Evolutionary conservation across 1,139 yeast species (phyloP), one percentile per base, ranked within the genome.

Genomic region (Candida sanyaensis): DNA sequence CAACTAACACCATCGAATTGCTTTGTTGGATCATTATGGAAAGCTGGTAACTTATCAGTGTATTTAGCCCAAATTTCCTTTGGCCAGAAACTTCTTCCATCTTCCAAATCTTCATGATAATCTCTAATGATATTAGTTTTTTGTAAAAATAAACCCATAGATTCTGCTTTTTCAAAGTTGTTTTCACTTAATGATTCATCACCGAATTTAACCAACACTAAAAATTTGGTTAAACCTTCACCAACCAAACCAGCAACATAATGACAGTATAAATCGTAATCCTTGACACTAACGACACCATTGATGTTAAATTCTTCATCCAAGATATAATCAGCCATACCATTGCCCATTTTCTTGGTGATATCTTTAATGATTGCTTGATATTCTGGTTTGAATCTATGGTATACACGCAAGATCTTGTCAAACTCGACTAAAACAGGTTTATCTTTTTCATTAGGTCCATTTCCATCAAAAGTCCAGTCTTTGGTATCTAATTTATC

Each of bases 191-290:
- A 71, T 9, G 72, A 71, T 2, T 75, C 62, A 46, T 84, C 84
- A 42, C 85, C 81, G 59, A 86, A 86, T 6, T 73, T 67, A 12
- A 95, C 93, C 46, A 81, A 73, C 23, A 84, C 84, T 62, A 91
- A 83, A 69, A 95, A 74, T 53, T 86, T 80, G 9, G 98, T 91
- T 56, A 91, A 75, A 1, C 99, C 99, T 62, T 91, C 97, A 46
- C 99, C 99, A 39, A 93, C 98, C 47, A 95, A 76, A 2, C 99
- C 99, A 0, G 99, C 99, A 49, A 93, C 99, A 62, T 92, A 90
- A 68, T 92, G 95, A 67, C 99, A 93, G 73, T 93, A 93, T 54
- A 85, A 75, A 63, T 95, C 93, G 63, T 87, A 95, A 62, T 91
- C 99, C 53, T 80, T 75, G 42, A 88, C 67, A 2, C 97, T 88